Evolutionary conservation across 2,329 filamentous ascomycete species (phyloP).

Genomic region (Cercospora sp.): DNA sequence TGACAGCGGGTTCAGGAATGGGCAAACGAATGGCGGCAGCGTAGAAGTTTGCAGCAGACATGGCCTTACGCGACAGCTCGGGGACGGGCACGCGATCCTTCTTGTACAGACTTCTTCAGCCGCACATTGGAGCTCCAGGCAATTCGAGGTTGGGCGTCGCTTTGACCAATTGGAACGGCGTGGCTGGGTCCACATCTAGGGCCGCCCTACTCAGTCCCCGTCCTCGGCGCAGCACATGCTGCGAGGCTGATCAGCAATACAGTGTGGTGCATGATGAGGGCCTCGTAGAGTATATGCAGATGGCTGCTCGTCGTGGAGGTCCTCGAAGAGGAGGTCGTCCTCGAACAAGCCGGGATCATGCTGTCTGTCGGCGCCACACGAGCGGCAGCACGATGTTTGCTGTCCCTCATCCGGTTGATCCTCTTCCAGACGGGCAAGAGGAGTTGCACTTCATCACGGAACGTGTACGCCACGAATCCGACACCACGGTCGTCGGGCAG

Average conservation of each 20-base stretch:
- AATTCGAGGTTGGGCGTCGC: background rate
- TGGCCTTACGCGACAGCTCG: conserved; percentile 1
- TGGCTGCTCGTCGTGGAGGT: background rate
- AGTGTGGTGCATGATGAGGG: background rate
- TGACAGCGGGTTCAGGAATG: conserved; percentile 10
- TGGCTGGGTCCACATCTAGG: conserved; percentile 10
- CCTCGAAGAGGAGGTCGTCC: background rate
- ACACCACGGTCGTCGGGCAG: background rate
- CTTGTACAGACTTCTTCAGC: conserved; percentile 7
- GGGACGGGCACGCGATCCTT: background rate
- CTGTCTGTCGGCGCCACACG: conserved; percentile 2
- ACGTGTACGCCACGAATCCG: background rate
- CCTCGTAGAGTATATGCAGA: background rate
- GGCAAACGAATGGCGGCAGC: conserved; percentile 13
- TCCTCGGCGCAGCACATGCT: background rate
- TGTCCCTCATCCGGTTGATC: background rate
- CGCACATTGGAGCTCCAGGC: conserved; percentile 13
- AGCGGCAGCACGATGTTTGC: conserved; percentile 1
- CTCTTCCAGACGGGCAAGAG: background rate
- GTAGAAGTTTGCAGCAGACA: conserved; percentile 13
- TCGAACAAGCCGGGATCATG: background rate
- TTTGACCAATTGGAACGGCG: background rate
- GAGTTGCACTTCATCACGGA: background rate
- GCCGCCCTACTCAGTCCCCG: background rate
- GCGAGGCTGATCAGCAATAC: background rate